Conservation (phyloP, 805 yeast species). For the Spathaspora gorwiae region DNA sequence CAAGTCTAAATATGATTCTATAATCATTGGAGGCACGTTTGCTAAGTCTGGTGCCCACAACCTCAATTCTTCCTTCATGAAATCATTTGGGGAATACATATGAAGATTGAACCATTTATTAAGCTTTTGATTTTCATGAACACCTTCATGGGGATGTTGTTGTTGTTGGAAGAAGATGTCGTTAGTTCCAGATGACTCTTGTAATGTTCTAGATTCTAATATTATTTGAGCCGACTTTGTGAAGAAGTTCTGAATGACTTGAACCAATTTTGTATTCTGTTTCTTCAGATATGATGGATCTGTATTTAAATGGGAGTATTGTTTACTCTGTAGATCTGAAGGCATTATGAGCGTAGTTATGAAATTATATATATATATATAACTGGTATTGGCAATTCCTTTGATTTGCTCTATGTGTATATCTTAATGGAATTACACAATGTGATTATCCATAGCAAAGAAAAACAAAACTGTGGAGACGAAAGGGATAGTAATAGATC, state of each 20-base stretch:
- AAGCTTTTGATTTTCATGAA: slow-evolving; percentile 22
- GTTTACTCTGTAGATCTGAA: too few species aligned
- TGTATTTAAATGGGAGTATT: too few species aligned
- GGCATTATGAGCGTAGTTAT: too few species aligned
- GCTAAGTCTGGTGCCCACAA: slow-evolving; percentile 54
- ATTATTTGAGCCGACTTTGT: slow-evolving; percentile 58
- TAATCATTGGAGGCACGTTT: slow-evolving; percentile 65
- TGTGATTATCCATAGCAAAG: too few species aligned
- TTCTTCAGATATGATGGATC: slow-evolving; percentile 10
- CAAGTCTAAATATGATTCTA: slow-evolving; percentile 77
- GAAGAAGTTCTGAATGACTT: slow-evolving; percentile 46
- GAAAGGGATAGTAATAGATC: too few species aligned
- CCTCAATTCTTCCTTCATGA: slow-evolving; percentile 51
- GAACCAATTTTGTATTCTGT: slow-evolving; percentile 34
- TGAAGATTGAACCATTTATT: slow-evolving; percentile 66
- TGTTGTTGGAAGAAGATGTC: background rate
- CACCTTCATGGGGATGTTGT: slow-evolving; percentile 1
- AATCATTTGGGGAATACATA: slow-evolving; percentile 29
- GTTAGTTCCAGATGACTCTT: slow-evolving; percentile 15
- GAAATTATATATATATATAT: too few species aligned
- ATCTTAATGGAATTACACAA: too few species aligned
- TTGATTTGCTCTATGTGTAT: too few species aligned
- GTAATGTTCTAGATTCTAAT: slow-evolving; percentile 39
- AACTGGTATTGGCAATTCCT: too few species aligned
- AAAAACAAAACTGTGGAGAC: too few species aligned